Percentiles rank a stretch among this genome's conserved stretches.
Evolutionary conservation across 2,329 filamentous ascomycete genomes (phyloP).

Genomic region (Exophiala xenobiotica): DNA sequence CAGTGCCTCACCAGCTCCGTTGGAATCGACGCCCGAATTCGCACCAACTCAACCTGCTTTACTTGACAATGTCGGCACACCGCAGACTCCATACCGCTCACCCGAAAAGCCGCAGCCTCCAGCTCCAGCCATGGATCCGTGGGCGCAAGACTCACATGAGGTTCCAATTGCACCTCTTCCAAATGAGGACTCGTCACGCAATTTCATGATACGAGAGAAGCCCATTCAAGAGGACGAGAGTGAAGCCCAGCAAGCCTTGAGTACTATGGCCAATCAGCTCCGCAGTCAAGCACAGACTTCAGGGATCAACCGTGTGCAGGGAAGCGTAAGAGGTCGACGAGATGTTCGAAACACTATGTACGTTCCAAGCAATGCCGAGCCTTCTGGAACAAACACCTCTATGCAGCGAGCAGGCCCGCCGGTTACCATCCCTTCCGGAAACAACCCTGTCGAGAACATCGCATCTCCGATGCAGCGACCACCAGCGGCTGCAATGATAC

Average conservation of each 20-base stretch:
- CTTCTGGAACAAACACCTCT: constrained; percentile 27
- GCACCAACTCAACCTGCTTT: constrained; percentile 14
- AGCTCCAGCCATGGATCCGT: constrained; percentile 13
- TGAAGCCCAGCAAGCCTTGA: constrained; percentile 50
- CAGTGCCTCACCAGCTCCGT: constrained; percentile 6
- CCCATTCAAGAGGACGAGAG: constrained; percentile 51
- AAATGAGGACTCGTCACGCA: constrained; percentile 44
- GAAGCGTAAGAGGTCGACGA: constrained; percentile 81
- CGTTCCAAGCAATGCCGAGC: constrained; percentile 53
- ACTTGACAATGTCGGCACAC: constrained; percentile 7
- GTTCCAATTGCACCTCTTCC: constrained; percentile 31
- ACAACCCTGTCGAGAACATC: constrained; percentile 34
- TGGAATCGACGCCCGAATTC: constrained; percentile 14
- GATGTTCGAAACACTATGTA: constrained; percentile 92
- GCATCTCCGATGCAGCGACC: constrained; percentile 32
- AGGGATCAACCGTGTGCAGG: constrained; percentile 64
- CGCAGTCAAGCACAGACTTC: constrained; percentile 48
- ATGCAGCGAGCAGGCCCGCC: constrained; percentile 30
- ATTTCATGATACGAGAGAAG: constrained; percentile 49
- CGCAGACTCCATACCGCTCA: constrained; percentile 10
- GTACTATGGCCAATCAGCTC: constrained; percentile 50
- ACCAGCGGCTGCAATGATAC: constrained; percentile 52
- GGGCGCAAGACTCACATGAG: constrained; percentile 39
- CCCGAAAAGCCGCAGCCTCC: constrained; percentile 12
- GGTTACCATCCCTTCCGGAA: constrained; percentile 31